phyloP scores from a whole-genome alignment of 1,284 basidiomycete species.

The Heterobasidion irregulare region DNA sequence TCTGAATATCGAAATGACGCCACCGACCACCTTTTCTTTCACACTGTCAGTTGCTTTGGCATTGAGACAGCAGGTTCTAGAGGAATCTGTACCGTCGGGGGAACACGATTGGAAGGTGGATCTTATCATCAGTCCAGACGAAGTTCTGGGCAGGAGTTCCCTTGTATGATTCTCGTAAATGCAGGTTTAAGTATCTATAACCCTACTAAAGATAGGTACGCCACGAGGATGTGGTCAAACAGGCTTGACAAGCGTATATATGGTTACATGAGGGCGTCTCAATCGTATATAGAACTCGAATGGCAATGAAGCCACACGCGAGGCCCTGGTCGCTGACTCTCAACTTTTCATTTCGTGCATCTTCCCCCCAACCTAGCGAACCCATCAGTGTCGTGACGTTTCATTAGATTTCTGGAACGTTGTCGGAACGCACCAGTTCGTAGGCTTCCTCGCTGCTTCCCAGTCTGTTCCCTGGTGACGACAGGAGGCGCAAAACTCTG shows the following conservation, averaged over 20 bases:
- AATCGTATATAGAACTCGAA: too few relatives aligned
- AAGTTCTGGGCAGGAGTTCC: not conserved
- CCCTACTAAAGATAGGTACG: too few relatives aligned
- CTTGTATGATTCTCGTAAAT: not conserved
- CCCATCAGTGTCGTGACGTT: not conserved
- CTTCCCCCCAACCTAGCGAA: not conserved
- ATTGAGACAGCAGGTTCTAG: slow-evolving; percentile 57
- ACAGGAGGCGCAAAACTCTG: not conserved
- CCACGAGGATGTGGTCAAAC: too few relatives aligned
- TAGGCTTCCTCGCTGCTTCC: not conserved
- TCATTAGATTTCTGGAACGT: too few relatives aligned
- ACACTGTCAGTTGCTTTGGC: slow-evolving; percentile 47
- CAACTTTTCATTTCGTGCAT: not conserved
- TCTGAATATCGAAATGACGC: slow-evolving; percentile 3
- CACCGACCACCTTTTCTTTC: slow-evolving; percentile 9
- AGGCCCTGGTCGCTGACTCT: too few relatives aligned
- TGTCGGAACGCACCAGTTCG: not conserved
- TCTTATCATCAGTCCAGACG: not conserved
- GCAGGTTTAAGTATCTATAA: not conserved
- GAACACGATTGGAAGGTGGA: slow-evolving; percentile 53
- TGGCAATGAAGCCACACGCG: too few relatives aligned
- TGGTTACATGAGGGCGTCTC: not conserved
- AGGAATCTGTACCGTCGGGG: slow-evolving; percentile 44
- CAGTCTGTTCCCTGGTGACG: not conserved
- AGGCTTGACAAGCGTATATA: not conserved